Evolutionary conservation across 2,329 filamentous ascomycete species (phyloP).

Genomic region (Chaetomium sp.): DNA sequence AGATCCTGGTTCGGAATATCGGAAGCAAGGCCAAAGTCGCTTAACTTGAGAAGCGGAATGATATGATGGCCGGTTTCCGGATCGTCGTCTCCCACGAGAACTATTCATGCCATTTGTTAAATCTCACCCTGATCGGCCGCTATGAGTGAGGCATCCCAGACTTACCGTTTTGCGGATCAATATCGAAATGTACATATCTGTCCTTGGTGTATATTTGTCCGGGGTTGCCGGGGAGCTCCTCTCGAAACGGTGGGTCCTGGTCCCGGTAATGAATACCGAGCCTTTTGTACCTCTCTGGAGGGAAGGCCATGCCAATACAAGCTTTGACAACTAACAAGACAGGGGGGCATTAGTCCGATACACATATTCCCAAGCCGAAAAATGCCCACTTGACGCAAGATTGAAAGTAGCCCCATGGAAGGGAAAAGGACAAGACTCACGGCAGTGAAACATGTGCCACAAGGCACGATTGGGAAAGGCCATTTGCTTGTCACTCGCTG

Average conservation of each 20-base stretch:
- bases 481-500: background rate
- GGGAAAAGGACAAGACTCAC: background rate
- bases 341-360: background rate
- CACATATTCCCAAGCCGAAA: background rate
- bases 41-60: background rate
- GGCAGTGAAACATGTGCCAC: background rate
- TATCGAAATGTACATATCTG: slow-evolving; percentile 3
- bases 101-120: background rate
- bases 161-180: slow-evolving; percentile 6
- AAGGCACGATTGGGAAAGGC: background rate
- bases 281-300: background rate
- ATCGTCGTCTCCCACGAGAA: background rate
- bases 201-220: background rate
- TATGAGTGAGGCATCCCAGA: too few species aligned
- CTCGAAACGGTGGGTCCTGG: background rate
- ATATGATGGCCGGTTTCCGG: background rate
- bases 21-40: background rate
- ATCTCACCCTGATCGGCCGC: too few species aligned
- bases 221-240: background rate
- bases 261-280: background rate
- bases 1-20: background rate
- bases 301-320: background rate
- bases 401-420: background rate
- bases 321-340: background rate
- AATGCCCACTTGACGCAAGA: background rate